phyloP scores from a whole-genome alignment of 2,329 filamentous ascomycete species.

The Lecanicillium sp. region DNA sequence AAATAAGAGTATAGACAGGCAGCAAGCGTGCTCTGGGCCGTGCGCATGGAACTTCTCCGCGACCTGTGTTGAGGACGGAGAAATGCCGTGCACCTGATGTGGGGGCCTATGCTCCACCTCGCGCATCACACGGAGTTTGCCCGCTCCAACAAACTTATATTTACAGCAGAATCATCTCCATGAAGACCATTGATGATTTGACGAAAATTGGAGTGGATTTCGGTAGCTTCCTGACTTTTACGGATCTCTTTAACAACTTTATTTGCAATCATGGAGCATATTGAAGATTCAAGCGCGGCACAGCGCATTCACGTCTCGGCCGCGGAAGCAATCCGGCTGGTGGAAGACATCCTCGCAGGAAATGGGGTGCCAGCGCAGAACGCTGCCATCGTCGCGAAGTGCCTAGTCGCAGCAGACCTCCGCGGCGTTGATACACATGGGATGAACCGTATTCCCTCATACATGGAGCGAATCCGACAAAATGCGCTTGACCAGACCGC shows the following conservation, averaged over 20 bases:
- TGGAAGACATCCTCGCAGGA: conserved; percentile 46
- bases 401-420: conserved; percentile 66
- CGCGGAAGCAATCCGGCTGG: conserved; percentile 36
- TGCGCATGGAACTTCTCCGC: no score
- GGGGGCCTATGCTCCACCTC: neutral
- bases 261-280: no score
- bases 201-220: no score
- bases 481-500: conserved; percentile 58
- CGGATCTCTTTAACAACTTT: no score
- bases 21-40: no score
- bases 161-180: no score
- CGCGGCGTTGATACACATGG: conserved; percentile 74
- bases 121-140: neutral
- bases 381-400: conserved; percentile 56
- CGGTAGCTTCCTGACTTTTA: no score
- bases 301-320: conserved; percentile 25
- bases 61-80: neutral
- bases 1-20: no score
- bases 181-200: no score
- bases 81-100: conserved; percentile 2
- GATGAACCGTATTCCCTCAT: conserved; percentile 70
- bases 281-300: no score
- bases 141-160: neutral
- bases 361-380: conserved; percentile 53
- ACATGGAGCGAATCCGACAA: conserved; percentile 64